These are phyloP conservation scores for Helminthosporium solani DNA, from an alignment of 2,329 filamentous ascomycete species.

Conservation along the genomic window DNA sequence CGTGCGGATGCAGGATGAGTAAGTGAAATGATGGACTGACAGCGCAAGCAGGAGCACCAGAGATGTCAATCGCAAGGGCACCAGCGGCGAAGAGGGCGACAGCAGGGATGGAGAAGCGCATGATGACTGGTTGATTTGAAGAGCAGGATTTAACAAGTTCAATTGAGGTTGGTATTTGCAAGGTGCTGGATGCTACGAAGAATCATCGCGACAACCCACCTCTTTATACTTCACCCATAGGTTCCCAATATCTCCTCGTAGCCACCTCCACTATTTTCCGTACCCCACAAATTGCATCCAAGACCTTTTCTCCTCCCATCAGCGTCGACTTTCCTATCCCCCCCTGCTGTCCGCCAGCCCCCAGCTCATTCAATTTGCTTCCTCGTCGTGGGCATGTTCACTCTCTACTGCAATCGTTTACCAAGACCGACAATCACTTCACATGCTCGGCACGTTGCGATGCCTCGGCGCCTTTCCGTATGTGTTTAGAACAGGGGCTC, in stretches of 20 bases:
- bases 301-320: not conserved
- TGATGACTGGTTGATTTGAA: constrained; percentile 3
- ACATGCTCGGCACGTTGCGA: not conserved
- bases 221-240: constrained; percentile 1
- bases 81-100: constrained; percentile 6
- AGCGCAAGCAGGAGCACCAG: constrained; percentile 13
- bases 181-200: not conserved
- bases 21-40: constrained; percentile 6
- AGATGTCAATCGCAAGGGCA: constrained; percentile 10
- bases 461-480: constrained; percentile 1
- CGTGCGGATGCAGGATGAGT: no score
- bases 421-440: not conserved
- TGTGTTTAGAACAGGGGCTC: not conserved
- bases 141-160: not conserved
- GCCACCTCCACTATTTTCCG: no score
- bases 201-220: not conserved
- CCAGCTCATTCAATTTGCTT: not conserved
- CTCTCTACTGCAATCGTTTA: not conserved
- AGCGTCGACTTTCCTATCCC: not conserved
- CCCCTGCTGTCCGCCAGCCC: not conserved
- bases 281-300: not conserved
- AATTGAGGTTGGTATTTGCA: not conserved
- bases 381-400: not conserved
- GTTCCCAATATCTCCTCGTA: no score
- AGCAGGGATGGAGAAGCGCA: constrained; percentile 13